These are phyloP conservation scores for Boechera divaricarpa DNA, from an alignment of 345 rosid species.

Conservation along the genomic window DNA sequence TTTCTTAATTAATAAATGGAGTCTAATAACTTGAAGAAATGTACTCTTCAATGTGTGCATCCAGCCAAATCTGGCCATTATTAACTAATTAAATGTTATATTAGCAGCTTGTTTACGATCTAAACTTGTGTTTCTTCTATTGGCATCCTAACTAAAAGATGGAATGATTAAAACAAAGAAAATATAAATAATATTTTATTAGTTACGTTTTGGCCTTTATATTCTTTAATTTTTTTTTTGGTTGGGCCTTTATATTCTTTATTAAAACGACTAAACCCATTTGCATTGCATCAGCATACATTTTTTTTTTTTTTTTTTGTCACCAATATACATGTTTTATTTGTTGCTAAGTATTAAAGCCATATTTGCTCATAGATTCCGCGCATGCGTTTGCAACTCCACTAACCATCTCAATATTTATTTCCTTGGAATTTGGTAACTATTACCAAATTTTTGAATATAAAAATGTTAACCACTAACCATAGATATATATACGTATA, in stretches of 20 bases:
- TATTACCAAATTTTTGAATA: neutral
- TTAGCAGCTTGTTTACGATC: slow-evolving; percentile 6
- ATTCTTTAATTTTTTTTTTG: neutral
- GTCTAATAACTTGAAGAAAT: slow-evolving; percentile 17
- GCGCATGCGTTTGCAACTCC: slow-evolving; percentile 30
- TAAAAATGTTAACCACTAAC: neutral
- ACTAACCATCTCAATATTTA: slow-evolving; percentile 25
- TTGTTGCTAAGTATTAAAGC: slow-evolving; percentile 13
- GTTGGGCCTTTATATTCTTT: neutral
- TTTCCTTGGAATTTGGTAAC: neutral
- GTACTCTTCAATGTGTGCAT: slow-evolving; percentile 6
- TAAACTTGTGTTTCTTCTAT: slow-evolving; percentile 16
- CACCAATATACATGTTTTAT: slow-evolving; percentile 3
- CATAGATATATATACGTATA: neutral
- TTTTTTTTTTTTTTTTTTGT: neutral
- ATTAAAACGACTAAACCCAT: slow-evolving; percentile 6
- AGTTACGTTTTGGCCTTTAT: neutral
- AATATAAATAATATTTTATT: neutral
- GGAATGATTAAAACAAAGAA: slow-evolving; percentile 16
- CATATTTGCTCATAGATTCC: slow-evolving; percentile 18
- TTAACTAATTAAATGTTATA: slow-evolving; percentile 1
- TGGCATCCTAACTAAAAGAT: slow-evolving; percentile 12
- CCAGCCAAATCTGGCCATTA: neutral
- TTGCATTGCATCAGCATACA: slow-evolving; percentile 24
- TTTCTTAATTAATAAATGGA: neutral